Evolutionary conservation across 768 basidiomycete species (phyloP).

Genomic region (Gautieria morchelliformis): DNA sequence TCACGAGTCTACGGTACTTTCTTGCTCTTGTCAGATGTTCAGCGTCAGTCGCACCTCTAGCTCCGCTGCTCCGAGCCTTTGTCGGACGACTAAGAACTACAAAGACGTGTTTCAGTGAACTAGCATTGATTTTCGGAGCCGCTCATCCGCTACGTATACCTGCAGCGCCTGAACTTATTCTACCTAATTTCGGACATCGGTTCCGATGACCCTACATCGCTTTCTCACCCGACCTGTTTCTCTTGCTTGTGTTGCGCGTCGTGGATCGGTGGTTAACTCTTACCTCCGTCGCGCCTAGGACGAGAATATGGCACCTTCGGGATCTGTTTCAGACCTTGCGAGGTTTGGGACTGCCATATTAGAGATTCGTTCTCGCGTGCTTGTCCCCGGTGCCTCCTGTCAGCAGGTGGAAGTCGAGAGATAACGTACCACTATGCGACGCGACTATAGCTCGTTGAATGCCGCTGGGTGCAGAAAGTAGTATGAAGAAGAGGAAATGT

Average conservation of each 20-base stretch:
- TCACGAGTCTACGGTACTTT: neutral
- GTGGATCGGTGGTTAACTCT: neutral
- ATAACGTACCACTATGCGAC: neutral
- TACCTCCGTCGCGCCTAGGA: neutral
- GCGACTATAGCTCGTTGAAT: neutral
- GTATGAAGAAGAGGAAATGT: neutral
- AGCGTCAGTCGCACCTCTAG: neutral
- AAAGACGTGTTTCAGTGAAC: neutral
- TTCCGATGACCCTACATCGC: neutral
- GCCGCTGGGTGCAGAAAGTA: neutral
- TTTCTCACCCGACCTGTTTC: neutral
- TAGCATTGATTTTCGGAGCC: neutral
- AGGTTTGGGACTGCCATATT: conserved; percentile 3
- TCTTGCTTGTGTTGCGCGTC: neutral
- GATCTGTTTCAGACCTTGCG: neutral
- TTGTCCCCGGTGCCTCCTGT: neutral
- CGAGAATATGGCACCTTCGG: conserved; percentile 7
- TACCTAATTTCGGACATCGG: neutral
- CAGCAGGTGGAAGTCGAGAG: neutral
- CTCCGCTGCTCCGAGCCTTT: neutral
- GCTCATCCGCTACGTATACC: neutral
- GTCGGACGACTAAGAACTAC: neutral
- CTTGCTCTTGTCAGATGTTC: neutral
- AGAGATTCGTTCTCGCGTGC: conserved; percentile 8
- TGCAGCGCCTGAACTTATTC: neutral